These are phyloP conservation scores for Ophiostoma australiae DNA, from an alignment of 2,329 filamentous ascomycete species.

Conservation along the genomic window DNA sequence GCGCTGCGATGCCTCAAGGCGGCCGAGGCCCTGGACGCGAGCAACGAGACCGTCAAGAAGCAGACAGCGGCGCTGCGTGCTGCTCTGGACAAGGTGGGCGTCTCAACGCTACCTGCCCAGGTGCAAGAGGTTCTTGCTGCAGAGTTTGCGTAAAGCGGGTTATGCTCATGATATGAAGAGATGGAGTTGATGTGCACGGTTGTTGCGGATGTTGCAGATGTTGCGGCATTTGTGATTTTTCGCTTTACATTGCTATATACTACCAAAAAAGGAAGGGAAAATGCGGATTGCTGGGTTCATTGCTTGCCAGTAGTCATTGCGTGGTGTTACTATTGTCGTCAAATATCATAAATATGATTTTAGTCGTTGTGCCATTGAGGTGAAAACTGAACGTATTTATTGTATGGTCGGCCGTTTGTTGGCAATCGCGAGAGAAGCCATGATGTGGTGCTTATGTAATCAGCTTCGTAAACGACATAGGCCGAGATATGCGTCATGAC, in stretches of 20 bases:
- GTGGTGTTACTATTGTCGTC: not conserved
- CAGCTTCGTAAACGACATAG: too few species aligned
- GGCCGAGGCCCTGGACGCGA: slow-evolving; percentile 62
- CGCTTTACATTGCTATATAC: not conserved
- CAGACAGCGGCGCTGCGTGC: slow-evolving; percentile 67
- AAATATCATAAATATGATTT: not conserved
- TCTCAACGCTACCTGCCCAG: slow-evolving; percentile 58
- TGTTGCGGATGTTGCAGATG: not conserved
- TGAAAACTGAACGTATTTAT: not conserved
- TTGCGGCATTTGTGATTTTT: not conserved
- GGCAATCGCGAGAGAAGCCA: too few species aligned
- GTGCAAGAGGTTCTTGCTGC: slow-evolving; percentile 64
- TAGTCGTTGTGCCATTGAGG: not conserved
- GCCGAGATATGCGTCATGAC: too few species aligned
- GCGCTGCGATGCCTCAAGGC: slow-evolving; percentile 81
- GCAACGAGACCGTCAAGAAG: slow-evolving; percentile 68
- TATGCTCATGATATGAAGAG: not conserved
- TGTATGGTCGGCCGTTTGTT: too few species aligned
- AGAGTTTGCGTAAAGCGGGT: slow-evolving; percentile 47
- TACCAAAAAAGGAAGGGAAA: slow-evolving; percentile 13
- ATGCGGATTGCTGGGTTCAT: slow-evolving; percentile 11
- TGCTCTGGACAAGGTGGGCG: slow-evolving; percentile 48
- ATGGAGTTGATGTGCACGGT: not conserved
- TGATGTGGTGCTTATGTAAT: too few species aligned
- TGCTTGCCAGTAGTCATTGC: slow-evolving; percentile 12